phyloP scores from a whole-genome alignment of 78 protist species.

The Guillardia theta region DNA sequence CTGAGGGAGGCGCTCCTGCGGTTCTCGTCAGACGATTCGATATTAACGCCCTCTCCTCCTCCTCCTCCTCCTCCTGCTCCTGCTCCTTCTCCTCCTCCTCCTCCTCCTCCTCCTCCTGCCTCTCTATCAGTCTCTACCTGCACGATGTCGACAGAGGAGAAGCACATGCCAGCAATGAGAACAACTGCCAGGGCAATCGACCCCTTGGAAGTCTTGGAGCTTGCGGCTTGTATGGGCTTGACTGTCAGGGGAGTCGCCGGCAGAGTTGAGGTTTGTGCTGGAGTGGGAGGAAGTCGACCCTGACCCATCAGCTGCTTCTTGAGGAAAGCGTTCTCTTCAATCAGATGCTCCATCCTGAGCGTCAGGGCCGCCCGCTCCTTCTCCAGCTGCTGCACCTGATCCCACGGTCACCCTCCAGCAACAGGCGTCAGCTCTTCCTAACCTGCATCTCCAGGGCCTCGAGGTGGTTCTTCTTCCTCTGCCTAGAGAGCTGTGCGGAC shows the following conservation, averaged over 20 bases:
- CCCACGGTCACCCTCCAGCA: no score
- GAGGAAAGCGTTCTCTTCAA: background rate
- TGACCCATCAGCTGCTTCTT: background rate
- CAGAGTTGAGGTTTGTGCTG: background rate
- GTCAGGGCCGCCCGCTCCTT: background rate
- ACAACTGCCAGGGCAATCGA: background rate
- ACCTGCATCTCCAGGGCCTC: constrained; percentile 48
- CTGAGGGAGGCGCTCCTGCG: no score
- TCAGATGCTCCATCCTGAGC: constrained; percentile 42
- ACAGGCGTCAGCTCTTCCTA: background rate
- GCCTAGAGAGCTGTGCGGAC: constrained; percentile 65
- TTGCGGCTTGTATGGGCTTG: background rate
- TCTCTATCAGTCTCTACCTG: no score
- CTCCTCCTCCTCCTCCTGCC: no score
- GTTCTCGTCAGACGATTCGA: no score
- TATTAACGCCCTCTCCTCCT: no score
- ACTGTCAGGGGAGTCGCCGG: background rate
- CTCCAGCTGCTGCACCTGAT: background rate
- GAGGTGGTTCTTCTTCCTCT: constrained; percentile 64
- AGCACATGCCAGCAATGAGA: background rate
- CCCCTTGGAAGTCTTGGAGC: background rate
- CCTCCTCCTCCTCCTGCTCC: no score
- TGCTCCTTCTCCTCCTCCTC: no score
- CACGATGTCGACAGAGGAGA: background rate
- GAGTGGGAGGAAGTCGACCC: background rate